These are phyloP conservation scores for Phylloporus rhodoxanthus DNA, from an alignment of 768 basidiomycete genomes.

Conservation along the genomic window DNA sequence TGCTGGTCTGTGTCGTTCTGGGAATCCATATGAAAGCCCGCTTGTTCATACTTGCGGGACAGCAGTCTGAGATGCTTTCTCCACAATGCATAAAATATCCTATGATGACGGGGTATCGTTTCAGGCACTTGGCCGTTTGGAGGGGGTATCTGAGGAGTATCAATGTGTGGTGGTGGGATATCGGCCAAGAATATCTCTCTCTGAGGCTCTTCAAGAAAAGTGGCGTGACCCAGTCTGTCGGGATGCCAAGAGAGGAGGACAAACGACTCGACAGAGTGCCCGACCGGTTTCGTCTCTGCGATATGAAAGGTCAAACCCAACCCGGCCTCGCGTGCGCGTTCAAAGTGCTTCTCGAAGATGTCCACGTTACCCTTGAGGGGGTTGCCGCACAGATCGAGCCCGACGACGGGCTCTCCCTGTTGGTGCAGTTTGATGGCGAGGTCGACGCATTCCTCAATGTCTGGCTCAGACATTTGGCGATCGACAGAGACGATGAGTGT, in stretches of 20 bases:
- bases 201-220: conserved; percentile 63
- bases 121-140: conserved; percentile 17
- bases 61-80: conserved; percentile 20
- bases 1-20: conserved; percentile 12
- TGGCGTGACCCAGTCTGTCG: conserved; percentile 73
- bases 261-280: conserved; percentile 55
- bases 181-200: conserved; percentile 42
- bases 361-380: conserved; percentile 56
- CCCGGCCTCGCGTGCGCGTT: conserved; percentile 50
- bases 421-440: conserved; percentile 50
- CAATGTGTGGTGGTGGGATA: conserved; percentile 15
- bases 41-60: conserved; percentile 15
- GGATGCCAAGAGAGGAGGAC: conserved; percentile 58
- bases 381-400: conserved; percentile 78
- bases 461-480: conserved; percentile 51
- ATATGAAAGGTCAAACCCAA: conserved; percentile 76
- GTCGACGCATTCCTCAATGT: conserved; percentile 50
- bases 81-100: conserved; percentile 20
- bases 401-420: conserved; percentile 61
- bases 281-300: conserved; percentile 64
- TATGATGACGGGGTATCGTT: conserved; percentile 19
- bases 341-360: conserved; percentile 46
- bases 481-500: conserved; percentile 75
- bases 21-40: conserved; percentile 5
- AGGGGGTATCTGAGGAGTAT: conserved; percentile 17